Percentiles rank a stretch among this genome's conserved stretches.
These are phyloP conservation scores for Epipyxis sp. DNA, from an alignment of 108 stramenopile species.

Conservation along the genomic window DNA sequence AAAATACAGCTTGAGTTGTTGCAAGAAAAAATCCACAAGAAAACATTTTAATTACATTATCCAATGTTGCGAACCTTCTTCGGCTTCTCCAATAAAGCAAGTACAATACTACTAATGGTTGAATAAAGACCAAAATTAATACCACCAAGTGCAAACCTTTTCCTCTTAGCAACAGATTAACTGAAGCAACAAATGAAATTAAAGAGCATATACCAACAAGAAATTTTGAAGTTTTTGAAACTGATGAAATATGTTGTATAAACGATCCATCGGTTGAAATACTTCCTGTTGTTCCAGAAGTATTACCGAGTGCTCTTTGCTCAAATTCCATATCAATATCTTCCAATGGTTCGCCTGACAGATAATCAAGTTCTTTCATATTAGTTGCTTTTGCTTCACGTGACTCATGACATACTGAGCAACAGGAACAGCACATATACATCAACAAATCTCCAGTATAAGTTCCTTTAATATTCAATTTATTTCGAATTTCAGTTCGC, in stretches of 20 bases:
- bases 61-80: background rate
- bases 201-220: background rate
- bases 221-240: constrained; percentile 14
- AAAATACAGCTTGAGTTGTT: background rate
- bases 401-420: constrained; percentile 2
- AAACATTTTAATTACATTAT: constrained; percentile 20
- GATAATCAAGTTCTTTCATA: background rate
- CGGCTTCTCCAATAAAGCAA: constrained; percentile 17
- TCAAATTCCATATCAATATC: background rate
- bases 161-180: background rate
- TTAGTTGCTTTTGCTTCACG: constrained; percentile 5
- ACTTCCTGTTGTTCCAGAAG: background rate
- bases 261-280: background rate
- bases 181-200: background rate
- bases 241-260: constrained; percentile 4
- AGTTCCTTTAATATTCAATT: background rate
- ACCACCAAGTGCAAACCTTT: background rate
- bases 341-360: background rate
- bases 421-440: background rate
- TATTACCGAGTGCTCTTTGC: background rate
- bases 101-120: constrained; percentile 10
- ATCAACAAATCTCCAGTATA: background rate
- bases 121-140: background rate
- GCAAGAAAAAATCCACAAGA: constrained; percentile 3
- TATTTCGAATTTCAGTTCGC: background rate